Conservation (phyloP, 768 basidiomycete genomes). For the Rhizopogon vinicolor region DNA sequence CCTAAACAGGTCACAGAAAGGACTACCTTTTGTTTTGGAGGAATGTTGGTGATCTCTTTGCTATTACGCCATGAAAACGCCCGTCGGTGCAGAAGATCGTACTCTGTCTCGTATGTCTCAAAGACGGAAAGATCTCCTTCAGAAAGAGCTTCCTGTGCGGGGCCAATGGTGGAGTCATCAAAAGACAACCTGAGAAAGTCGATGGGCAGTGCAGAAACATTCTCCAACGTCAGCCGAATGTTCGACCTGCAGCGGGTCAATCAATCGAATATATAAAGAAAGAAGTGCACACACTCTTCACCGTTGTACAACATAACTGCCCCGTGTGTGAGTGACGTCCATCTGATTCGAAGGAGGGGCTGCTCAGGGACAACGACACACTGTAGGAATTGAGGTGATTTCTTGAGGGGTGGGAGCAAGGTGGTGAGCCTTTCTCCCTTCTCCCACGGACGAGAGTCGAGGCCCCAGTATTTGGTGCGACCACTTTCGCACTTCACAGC, state of each 20-base stretch:
- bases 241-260: slow-evolving; percentile 51
- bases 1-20: slow-evolving; percentile 76
- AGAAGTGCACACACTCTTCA: slow-evolving; percentile 59
- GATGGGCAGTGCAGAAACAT: slow-evolving; percentile 76
- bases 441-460: slow-evolving; percentile 66
- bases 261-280: slow-evolving; percentile 2
- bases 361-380: slow-evolving; percentile 84
- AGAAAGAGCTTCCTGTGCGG: slow-evolving; percentile 69
- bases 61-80: slow-evolving; percentile 70
- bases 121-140: slow-evolving; percentile 80
- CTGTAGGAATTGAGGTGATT: slow-evolving; percentile 56
- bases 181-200: slow-evolving; percentile 86
- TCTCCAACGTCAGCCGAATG: slow-evolving; percentile 86
- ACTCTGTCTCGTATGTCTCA: slow-evolving; percentile 89
- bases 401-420: slow-evolving; percentile 19
- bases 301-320: slow-evolving; percentile 95
- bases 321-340: slow-evolving; percentile 88
- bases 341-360: slow-evolving; percentile 80
- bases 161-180: slow-evolving; percentile 82
- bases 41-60: slow-evolving; percentile 43
- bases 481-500: slow-evolving; percentile 60
- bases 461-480: slow-evolving; percentile 69
- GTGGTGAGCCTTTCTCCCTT: slow-evolving; percentile 36
- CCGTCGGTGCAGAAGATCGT: slow-evolving; percentile 69
- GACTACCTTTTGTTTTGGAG: slow-evolving; percentile 66